Base-by-base conservation (phyloP, 352 stramenopile species). In the Phytophthora colocasiae region DNA sequence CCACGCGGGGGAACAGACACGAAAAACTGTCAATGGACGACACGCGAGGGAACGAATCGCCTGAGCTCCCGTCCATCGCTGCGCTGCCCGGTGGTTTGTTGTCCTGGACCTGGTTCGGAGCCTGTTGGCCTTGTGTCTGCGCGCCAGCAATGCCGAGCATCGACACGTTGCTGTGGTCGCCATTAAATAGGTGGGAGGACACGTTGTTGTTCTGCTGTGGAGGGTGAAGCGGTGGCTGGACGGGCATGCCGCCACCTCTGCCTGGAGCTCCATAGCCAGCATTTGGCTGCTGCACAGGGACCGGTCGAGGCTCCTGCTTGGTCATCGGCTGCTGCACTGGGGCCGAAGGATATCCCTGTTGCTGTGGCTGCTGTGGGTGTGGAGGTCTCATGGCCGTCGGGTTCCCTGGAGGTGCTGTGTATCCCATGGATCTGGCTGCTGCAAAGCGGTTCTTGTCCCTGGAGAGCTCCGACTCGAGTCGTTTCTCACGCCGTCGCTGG, bases 11-110 rank as follows among this genome's bases (percentile, higher is more conserved):
- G 55, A 95, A 95, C 11, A 95, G 50, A 27, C 83, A 93, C 40
- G 83, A 91, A 56, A 95, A 95, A 67, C 83, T 92, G 72, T 95
- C 87, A 53, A 95, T 92, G 7, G 84, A 93, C 34, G 87, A 95
- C 47, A 95, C 85, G 29, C 87, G 87, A 29, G 79, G 85, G 31
- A 89, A 85, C 7, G 65, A 60, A 40, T 86, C 78, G 19, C 48
- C 29, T 1, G 55, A 58, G 36, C 59, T 69, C 15, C 62, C 60
- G 45, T 80, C 63, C 53, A 73, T 71, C 11, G 45, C 44, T 10
- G 45, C 40, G 40, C 56, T 63, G 24, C 49, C 63, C 4, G 54
- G 26, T 12, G 59, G 40, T 22, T 71, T 80, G 15, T 60, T 59
- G 47, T 75, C 70, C 41, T 67, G 68, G 9, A 36, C 19, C n/a